Evolutionary conservation across 2,329 filamentous ascomycete species (phyloP).

Genomic region (Fusarium praegraminearum): DNA sequence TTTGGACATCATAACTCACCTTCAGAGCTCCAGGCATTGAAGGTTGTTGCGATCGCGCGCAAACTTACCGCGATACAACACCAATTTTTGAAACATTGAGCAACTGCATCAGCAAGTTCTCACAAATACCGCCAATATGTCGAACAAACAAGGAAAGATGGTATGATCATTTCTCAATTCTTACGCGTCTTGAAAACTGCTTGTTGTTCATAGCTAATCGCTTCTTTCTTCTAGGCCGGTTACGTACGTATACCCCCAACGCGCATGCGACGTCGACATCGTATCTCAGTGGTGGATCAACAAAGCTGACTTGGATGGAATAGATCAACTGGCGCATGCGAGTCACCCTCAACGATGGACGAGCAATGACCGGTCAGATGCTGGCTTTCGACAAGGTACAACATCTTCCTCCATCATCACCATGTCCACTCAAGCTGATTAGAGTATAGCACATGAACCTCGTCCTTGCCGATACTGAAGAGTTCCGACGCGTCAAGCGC

Average conservation of each 20-base stretch:
- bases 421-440: slow-evolving; percentile 22
- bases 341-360: slow-evolving; percentile 92
- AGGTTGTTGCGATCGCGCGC: slow-evolving; percentile 55
- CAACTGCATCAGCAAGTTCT: slow-evolving; percentile 51
- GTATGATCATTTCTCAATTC: slow-evolving; percentile 67
- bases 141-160: slow-evolving; percentile 98
- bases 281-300: neutral
- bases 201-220: slow-evolving; percentile 70
- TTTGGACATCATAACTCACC: slow-evolving; percentile 56
- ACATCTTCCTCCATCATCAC: neutral
- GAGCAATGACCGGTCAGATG: slow-evolving; percentile 98
- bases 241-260: slow-evolving; percentile 68
- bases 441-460: slow-evolving; percentile 91
- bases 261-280: slow-evolving; percentile 14
- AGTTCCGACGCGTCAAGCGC: slow-evolving; percentile 91
- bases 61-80: slow-evolving; percentile 55
- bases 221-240: slow-evolving; percentile 70
- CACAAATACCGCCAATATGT: slow-evolving; percentile 51
- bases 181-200: slow-evolving; percentile 48
- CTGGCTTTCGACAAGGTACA: slow-evolving; percentile 95
- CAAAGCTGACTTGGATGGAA: slow-evolving; percentile 24
- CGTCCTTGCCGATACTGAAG: slow-evolving; percentile 97
- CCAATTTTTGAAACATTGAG: slow-evolving; percentile 59
- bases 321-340: slow-evolving; percentile 99
- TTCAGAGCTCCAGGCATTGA: slow-evolving; percentile 60